phyloP scores from a whole-genome alignment of 192 early-diverging fungal species.

The Piromyces sp. region DNA sequence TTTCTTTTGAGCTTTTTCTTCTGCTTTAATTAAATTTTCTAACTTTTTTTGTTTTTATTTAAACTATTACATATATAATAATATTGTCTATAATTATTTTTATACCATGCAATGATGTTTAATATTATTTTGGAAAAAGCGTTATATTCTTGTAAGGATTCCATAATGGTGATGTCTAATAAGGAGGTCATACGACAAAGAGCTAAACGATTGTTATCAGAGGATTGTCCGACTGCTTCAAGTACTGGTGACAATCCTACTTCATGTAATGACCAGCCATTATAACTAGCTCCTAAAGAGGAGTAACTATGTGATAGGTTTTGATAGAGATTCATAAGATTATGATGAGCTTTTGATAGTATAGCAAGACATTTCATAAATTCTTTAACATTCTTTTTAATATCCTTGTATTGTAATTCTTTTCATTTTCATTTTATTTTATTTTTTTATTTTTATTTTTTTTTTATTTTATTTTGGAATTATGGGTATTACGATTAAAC shows the following conservation, averaged over 20 bases:
- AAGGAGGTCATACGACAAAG: background rate
- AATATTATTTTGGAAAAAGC: background rate
- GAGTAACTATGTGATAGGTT: constrained; percentile 6
- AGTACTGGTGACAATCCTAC: constrained; percentile 58
- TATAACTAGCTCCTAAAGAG: constrained; percentile 81
- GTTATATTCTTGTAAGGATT: background rate
- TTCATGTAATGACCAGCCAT: constrained; percentile 87
- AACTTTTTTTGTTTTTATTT: background rate
- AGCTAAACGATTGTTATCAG: constrained; percentile 39
- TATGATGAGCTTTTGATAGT: background rate
- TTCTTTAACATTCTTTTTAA: background rate
- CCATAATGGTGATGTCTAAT: background rate
- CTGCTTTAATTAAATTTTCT: background rate
- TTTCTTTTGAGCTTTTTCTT: background rate
- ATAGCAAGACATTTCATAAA: background rate
- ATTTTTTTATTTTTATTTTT: too few species aligned
- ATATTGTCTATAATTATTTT: background rate
- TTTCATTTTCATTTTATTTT: background rate
- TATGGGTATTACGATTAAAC: too few species aligned
- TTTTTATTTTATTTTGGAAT: too few species aligned
- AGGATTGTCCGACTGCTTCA: constrained; percentile 81
- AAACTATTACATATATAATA: background rate
- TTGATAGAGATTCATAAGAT: background rate
- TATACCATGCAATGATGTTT: background rate
- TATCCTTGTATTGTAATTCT: constrained; percentile 2